Evolutionary conservation across 208 protist genomes (phyloP).

Genomic region (Acanthamoeba divionensis): DNA sequence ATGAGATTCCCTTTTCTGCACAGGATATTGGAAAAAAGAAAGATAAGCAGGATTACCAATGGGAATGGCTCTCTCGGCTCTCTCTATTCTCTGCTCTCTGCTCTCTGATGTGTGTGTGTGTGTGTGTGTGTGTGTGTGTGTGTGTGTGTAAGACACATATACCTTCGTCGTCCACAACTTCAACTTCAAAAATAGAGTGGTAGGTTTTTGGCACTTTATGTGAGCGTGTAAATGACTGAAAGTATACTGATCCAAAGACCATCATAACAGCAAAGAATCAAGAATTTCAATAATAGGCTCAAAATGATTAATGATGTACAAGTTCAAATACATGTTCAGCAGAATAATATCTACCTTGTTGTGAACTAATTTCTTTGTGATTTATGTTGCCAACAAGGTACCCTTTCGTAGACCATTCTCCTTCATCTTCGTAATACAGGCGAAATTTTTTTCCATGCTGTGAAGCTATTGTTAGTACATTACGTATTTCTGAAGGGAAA

Average conservation of each 20-base stretch:
- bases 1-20: not conserved
- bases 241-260: not conserved
- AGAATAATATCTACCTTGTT: no score
- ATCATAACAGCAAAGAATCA: not conserved
- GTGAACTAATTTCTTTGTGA: not conserved
- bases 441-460: not conserved
- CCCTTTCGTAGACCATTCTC: not conserved
- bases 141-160: not conserved
- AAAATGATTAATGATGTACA: no score
- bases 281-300: not conserved
- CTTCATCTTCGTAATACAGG: slow-evolving; percentile 39
- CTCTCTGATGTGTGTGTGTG: no score
- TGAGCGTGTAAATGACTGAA: not conserved
- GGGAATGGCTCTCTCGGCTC: no score
- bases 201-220: not conserved
- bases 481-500: not conserved
- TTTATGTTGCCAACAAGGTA: slow-evolving; percentile 16
- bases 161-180: not conserved
- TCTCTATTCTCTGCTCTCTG: no score
- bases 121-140: not conserved
- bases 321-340: not conserved
- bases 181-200: slow-evolving; percentile 42
- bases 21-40: not conserved
- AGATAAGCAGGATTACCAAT: no score
- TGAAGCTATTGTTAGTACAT: not conserved